Conservation (phyloP, 805 yeast species). For the Yarrowia alimentaria region DNA sequence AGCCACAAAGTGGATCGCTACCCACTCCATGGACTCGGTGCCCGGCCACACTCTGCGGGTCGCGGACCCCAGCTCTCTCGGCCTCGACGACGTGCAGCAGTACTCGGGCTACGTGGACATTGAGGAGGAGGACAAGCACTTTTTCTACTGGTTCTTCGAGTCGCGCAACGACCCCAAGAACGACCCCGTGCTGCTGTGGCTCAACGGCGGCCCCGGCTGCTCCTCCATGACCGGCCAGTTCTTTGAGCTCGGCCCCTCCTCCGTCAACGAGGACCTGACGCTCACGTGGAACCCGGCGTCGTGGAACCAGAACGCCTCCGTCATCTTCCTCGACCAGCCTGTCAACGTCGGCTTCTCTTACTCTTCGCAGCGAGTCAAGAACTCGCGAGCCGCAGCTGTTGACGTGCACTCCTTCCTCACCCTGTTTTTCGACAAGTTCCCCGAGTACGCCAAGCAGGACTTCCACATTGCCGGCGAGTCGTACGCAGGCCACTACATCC, state of each 20-base stretch:
- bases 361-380: slow-evolving; percentile 61
- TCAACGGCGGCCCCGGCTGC: slow-evolving; percentile 97
- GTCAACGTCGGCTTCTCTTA: slow-evolving; percentile 89
- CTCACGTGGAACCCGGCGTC: slow-evolving; percentile 80
- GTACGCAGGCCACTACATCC: slow-evolving; percentile 93
- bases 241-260: slow-evolving; percentile 88
- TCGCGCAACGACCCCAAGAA: slow-evolving; percentile 80
- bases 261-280: slow-evolving; percentile 59
- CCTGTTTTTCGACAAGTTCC: slow-evolving; percentile 79
- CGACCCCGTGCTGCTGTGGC: slow-evolving; percentile 88
- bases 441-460: slow-evolving; percentile 55
- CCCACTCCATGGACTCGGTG: not conserved
- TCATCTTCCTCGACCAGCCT: slow-evolving; percentile 91
- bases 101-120: slow-evolving; percentile 72
- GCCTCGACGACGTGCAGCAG: slow-evolving; percentile 68
- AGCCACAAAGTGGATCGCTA: not conserved
- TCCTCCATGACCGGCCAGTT: slow-evolving; percentile 86
- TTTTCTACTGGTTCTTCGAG: slow-evolving; percentile 93
- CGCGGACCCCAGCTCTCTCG: slow-evolving; percentile 61
- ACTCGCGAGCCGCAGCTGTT: slow-evolving; percentile 77
- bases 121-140: slow-evolving; percentile 75
- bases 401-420: slow-evolving; percentile 84
- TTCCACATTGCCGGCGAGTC: slow-evolving; percentile 94
- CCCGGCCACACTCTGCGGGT: slow-evolving; percentile 55
- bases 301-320: slow-evolving; percentile 90